Evolutionary conservation across 1,139 yeast species (phyloP).

Genomic region (Williopsis jadinii): DNA sequence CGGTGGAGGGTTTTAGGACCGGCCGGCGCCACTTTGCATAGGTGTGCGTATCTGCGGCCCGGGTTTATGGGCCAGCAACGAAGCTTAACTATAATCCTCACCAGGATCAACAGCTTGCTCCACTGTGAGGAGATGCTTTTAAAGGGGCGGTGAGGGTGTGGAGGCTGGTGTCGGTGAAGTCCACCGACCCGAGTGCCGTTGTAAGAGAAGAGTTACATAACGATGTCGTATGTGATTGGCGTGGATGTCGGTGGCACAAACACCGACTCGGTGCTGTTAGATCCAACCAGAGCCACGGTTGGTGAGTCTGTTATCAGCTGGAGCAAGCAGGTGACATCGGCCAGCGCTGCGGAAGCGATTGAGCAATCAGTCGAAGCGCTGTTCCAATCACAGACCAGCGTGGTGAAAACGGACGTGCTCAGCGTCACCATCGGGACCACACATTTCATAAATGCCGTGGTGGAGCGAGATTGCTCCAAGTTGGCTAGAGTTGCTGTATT

Average conservation of each 20-base stretch:
- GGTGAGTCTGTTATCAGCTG: conserved; percentile 31
- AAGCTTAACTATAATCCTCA: no score
- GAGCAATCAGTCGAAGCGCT: conserved; percentile 27
- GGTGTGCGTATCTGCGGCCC: no score
- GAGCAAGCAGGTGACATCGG: conserved; percentile 37
- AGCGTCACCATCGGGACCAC: conserved; percentile 39
- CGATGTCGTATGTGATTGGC: conserved; percentile 25
- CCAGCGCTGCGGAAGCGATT: conserved; percentile 38
- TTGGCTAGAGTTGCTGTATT: conserved; percentile 35
- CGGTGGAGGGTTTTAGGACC: no score
- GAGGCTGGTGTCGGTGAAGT: no score
- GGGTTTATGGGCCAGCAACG: no score
- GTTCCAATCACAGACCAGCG: conserved; percentile 20
- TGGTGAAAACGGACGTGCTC: conserved; percentile 24
- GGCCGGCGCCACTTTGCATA: no score
- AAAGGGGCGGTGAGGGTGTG: no score
- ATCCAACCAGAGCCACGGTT: conserved; percentile 23
- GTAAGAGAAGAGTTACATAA: background rate
- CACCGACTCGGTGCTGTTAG: conserved; percentile 38
- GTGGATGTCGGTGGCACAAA: conserved; percentile 45
- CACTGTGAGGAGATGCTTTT: no score
- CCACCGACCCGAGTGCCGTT: no score
- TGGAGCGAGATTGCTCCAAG: conserved; percentile 33
- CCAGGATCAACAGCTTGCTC: no score
- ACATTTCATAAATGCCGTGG: conserved; percentile 39